Evolutionary conservation across 1,284 basidiomycete genomes (phyloP).

Genomic region (Microbotryomycetes sp.): DNA sequence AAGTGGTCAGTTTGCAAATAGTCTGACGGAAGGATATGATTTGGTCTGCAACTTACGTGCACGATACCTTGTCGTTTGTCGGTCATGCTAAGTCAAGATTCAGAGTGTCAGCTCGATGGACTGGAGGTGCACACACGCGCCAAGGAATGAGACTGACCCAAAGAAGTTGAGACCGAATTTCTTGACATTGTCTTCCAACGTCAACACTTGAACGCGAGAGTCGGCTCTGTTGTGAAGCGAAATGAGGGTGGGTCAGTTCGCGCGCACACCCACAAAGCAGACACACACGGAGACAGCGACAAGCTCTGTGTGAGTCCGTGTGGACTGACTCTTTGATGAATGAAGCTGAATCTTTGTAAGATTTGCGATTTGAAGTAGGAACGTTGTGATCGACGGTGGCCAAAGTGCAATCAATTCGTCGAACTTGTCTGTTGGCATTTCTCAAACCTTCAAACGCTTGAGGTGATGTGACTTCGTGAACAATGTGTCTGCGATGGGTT

Average conservation of each 20-base stretch:
- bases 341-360: conserved; percentile 63
- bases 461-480: conserved; percentile 92
- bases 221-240: conserved; percentile 51
- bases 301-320: not conserved
- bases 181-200: conserved; percentile 90
- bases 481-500: conserved; percentile 64
- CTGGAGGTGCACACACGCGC: not conserved
- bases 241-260: not conserved
- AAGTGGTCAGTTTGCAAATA: too few species aligned
- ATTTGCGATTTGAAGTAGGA: conserved; percentile 80
- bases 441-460: conserved; percentile 92
- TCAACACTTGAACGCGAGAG: conserved; percentile 81
- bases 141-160: conserved; percentile 45
- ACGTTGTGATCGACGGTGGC: conserved; percentile 95
- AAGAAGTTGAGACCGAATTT: conserved; percentile 94
- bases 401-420: conserved; percentile 86
- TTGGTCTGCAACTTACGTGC: conserved; percentile 49
- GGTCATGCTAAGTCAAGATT: conserved; percentile 32
- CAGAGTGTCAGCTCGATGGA: not conserved
- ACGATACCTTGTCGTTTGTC: conserved; percentile 65
- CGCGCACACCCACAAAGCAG: not conserved
- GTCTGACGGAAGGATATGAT: too few species aligned
- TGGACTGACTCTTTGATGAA: conserved; percentile 63
- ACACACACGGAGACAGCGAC: not conserved
- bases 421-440: conserved; percentile 71